A percentile compares a stretch with the other conserved stretches of the same genome.
Conservation (phyloP, 169 alveolate genomes). For the Eimeria maxima region DNA sequence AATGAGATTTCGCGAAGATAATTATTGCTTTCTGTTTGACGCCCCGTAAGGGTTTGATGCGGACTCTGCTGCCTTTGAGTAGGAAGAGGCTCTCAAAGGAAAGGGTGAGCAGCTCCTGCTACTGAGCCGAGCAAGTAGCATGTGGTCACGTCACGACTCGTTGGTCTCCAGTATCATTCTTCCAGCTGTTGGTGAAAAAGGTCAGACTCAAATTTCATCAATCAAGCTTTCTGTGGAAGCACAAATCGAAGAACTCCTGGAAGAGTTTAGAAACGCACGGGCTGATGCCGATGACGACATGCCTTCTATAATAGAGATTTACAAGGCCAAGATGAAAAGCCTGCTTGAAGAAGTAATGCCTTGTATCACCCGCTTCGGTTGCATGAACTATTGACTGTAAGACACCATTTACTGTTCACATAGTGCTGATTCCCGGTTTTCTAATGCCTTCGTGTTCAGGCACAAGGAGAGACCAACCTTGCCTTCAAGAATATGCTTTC, state of each 20-base stretch:
- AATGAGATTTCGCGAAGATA: neutral
- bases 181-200: conserved; percentile 68
- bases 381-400: neutral
- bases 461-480: conserved; percentile 24
- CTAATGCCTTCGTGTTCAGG: neutral
- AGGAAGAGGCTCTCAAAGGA: conserved; percentile 16
- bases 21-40: neutral
- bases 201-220: conserved; percentile 51
- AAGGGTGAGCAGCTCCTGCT: conserved; percentile 38
- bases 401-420: neutral
- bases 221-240: conserved; percentile 57
- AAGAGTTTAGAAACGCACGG: conserved; percentile 56
- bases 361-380: neutral
- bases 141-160: conserved; percentile 55
- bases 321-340: conserved; percentile 49
- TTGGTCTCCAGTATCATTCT: conserved; percentile 46
- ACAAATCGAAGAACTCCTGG: conserved; percentile 47
- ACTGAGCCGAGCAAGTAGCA: conserved; percentile 22
- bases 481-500: conserved; percentile 59
- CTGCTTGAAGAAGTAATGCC: conserved; percentile 48
- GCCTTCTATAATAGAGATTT: conserved; percentile 50
- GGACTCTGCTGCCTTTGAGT: neutral
- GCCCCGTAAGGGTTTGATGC: neutral
- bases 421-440: neutral
- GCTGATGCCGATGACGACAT: conserved; percentile 71